Percentiles rank a stretch among this genome's conserved stretches.
Conservation (phyloP, 2,329 filamentous ascomycete genomes). For the Ophiocordyceps polyrhachis-furcata region DNA sequence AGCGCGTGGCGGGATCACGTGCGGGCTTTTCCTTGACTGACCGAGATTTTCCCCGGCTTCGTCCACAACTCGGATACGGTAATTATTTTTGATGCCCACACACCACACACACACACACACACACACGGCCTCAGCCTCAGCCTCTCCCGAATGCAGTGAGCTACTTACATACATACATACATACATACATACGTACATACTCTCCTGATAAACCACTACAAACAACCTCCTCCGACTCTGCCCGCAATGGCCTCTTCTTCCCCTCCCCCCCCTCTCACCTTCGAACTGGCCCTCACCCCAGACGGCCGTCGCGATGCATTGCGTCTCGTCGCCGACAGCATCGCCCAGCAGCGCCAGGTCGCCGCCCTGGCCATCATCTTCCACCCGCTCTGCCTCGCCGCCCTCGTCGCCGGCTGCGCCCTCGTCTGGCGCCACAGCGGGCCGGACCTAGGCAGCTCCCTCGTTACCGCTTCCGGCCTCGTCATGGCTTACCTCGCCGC, state of each 20-base stretch:
- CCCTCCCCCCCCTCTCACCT: constrained; percentile 38
- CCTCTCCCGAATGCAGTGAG: too few relatives aligned
- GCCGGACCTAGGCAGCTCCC: constrained; percentile 33
- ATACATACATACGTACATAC: too few relatives aligned
- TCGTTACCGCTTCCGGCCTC: constrained; percentile 37
- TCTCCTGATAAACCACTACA: too few relatives aligned
- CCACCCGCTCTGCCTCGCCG: constrained; percentile 34
- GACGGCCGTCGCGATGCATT: constrained; percentile 48
- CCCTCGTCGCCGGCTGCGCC: constrained; percentile 21
- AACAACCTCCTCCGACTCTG: too few relatives aligned
- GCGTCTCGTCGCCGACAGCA: constrained; percentile 57
- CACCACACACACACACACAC: too few relatives aligned
- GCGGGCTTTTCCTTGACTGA: not conserved
- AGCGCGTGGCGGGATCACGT: not conserved
- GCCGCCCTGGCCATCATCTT: constrained; percentile 45
- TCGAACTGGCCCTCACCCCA: constrained; percentile 30
- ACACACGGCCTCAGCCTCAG: too few relatives aligned
- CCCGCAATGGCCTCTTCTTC: not conserved
- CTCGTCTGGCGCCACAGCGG: constrained; percentile 18
- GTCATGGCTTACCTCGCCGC: constrained; percentile 42
- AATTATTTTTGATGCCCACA: too few relatives aligned
- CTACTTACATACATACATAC: too few relatives aligned
- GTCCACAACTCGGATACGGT: too few relatives aligned
- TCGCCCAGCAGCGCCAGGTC: constrained; percentile 62
- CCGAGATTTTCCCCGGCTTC: too few relatives aligned